These are phyloP conservation scores for Didymella keratinophila DNA, from an alignment of 2,329 filamentous ascomycete species.

Conservation along the genomic window DNA sequence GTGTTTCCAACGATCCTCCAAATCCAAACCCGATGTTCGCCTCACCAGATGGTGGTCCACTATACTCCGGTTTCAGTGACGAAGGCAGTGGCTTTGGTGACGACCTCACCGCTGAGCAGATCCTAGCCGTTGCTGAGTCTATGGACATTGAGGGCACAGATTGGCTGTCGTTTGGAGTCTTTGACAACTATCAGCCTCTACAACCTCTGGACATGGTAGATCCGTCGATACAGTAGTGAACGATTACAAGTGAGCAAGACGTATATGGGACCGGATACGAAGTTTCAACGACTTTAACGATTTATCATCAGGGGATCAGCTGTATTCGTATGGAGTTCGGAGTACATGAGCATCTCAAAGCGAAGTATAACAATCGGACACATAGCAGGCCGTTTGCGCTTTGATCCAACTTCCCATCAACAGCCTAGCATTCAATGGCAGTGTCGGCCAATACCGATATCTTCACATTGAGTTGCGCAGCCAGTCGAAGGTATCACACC, in stretches of 20 bases:
- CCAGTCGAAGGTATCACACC: neutral
- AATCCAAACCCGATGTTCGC: conserved; percentile 19
- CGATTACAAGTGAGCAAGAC: neutral
- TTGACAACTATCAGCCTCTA: conserved; percentile 48
- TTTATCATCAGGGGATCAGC: neutral
- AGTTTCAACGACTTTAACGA: neutral
- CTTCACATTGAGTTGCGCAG: neutral
- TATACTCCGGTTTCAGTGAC: conserved; percentile 31
- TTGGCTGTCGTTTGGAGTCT: conserved; percentile 58
- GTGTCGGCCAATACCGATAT: neutral
- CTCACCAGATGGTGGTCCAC: conserved; percentile 20
- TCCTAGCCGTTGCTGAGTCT: conserved; percentile 59
- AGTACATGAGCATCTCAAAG: neutral
- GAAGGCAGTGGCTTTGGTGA: conserved; percentile 43
- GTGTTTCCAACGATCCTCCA: conserved; percentile 18
- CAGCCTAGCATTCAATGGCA: neutral
- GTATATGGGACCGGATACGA: neutral
- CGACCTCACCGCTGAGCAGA: conserved; percentile 56
- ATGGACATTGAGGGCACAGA: conserved; percentile 56
- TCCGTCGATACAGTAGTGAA: conserved; percentile 14
- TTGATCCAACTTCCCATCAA: neutral
- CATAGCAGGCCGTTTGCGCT: neutral
- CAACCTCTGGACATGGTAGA: conserved; percentile 27
- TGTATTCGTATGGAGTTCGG: neutral
- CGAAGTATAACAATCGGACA: no score